These are phyloP conservation scores for Curvularia sp. DNA, from an alignment of 2,329 filamentous ascomycete genomes.

Conservation along the genomic window DNA sequence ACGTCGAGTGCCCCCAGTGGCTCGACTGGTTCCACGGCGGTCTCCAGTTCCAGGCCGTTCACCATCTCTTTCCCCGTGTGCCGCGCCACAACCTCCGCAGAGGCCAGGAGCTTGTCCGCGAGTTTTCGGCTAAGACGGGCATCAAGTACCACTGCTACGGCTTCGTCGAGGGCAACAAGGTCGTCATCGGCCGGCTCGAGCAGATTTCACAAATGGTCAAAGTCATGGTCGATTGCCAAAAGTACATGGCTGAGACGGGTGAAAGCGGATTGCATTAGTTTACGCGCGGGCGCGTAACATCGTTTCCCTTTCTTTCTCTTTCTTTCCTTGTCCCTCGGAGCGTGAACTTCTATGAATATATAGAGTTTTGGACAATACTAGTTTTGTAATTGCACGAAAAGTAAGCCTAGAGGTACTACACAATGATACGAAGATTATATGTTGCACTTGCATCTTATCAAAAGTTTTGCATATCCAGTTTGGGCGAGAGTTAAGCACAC, in stretches of 20 bases:
- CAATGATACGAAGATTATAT: neutral
- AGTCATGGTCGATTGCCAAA: conserved; percentile 54
- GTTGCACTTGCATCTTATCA: neutral
- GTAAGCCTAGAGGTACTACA: neutral
- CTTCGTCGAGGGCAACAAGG: conserved; percentile 82
- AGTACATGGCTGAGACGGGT: conserved; percentile 50
- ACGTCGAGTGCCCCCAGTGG: conserved; percentile 86
- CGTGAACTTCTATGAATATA: neutral
- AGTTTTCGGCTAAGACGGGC: conserved; percentile 81
- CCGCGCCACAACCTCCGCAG: conserved; percentile 83
- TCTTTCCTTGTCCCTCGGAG: too few species aligned
- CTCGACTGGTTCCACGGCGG: conserved; percentile 89
- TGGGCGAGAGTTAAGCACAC: neutral
- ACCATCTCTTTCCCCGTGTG: conserved; percentile 84
- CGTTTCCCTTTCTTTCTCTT: too few species aligned
- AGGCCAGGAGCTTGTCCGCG: conserved; percentile 76
- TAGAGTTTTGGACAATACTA: neutral
- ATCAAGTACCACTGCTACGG: conserved; percentile 88
- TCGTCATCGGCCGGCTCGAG: conserved; percentile 76
- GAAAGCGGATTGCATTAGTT: conserved; percentile 44
- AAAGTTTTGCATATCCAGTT: neutral
- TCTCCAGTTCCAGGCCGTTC: conserved; percentile 87
- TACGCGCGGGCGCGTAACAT: conserved; percentile 18
- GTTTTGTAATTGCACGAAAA: neutral
- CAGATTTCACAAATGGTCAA: conserved; percentile 82